These are phyloP conservation scores for Pinus taeda DNA, from an alignment of 75 land plant genomes.

Conservation along the genomic window DNA sequence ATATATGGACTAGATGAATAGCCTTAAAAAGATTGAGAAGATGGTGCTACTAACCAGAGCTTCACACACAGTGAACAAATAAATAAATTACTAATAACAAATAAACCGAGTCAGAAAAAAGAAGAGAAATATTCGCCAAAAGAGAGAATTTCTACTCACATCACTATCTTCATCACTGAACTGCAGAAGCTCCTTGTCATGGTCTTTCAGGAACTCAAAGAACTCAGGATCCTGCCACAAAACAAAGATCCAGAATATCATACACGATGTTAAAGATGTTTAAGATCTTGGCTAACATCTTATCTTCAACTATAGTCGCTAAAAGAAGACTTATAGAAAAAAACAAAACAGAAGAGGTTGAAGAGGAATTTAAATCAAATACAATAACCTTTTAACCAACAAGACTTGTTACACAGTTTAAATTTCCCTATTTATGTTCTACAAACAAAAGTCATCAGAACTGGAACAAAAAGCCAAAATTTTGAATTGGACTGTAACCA, in stretches of 20 bases:
- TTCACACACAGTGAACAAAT: not conserved
- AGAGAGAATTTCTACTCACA: conserved; percentile 24
- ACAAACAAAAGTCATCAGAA: not conserved
- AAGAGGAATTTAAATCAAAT: not conserved
- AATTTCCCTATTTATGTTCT: not conserved
- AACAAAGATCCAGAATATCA: not conserved
- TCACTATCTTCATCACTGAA: conserved; percentile 71
- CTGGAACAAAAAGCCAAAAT: no score
- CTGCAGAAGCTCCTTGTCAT: conserved; percentile 85
- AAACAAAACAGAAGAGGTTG: not conserved
- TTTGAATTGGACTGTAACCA: no score
- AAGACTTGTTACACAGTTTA: not conserved
- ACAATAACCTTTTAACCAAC: not conserved
- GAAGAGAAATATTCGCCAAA: not conserved
- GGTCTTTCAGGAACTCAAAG: conserved; percentile 75
- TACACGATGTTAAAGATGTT: not conserved
- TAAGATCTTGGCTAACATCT: not conserved
- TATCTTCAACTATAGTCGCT: not conserved
- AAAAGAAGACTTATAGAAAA: not conserved
- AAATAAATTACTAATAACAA: not conserved
- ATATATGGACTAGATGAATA: not conserved
- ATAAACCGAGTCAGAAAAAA: not conserved
- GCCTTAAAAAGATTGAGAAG: not conserved
- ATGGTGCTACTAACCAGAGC: conserved; percentile 2
- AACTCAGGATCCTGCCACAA: conserved; percentile 87